These are phyloP conservation scores for Gracilaria domingensis DNA, from an alignment of 23 red algal genomes.

Conservation along the genomic window DNA sequence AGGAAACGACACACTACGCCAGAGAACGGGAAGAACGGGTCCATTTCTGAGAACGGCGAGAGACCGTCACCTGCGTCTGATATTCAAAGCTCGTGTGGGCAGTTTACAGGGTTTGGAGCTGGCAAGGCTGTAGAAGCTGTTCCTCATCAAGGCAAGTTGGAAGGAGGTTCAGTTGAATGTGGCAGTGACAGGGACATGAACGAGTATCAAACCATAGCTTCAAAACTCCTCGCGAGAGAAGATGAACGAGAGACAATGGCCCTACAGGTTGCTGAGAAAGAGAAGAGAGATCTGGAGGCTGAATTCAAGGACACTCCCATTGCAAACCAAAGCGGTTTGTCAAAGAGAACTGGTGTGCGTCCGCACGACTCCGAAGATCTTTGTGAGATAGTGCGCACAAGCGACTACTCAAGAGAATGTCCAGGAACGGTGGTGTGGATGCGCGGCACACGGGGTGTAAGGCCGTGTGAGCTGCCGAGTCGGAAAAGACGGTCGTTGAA, in stretches of 20 bases:
- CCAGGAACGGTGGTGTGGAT: no score
- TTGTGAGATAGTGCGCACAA: no score
- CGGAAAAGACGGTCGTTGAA: no score
- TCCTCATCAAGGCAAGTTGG: neutral
- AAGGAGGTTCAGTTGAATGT: neutral
- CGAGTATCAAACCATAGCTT: constrained; percentile 36
- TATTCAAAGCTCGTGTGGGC: neutral
- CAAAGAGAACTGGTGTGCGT: neutral
- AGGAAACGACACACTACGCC: neutral
- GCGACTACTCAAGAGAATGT: no score
- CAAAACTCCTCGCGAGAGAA: no score
- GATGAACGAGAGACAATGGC: no score
- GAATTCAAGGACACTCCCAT: constrained; percentile 14
- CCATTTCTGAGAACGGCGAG: neutral
- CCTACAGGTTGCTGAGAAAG: no score
- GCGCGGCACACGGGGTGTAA: no score
- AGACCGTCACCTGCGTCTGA: neutral
- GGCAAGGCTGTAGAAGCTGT: neutral
- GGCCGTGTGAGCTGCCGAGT: no score
- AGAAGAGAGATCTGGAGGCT: no score
- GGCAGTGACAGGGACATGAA: neutral
- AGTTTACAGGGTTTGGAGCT: constrained; percentile 20
- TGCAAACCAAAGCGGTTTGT: constrained; percentile 14
- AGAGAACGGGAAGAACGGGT: neutral
- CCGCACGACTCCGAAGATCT: neutral